phyloP scores from a whole-genome alignment of 1,284 basidiomycete species.

The Entoloma clypeatum region DNA sequence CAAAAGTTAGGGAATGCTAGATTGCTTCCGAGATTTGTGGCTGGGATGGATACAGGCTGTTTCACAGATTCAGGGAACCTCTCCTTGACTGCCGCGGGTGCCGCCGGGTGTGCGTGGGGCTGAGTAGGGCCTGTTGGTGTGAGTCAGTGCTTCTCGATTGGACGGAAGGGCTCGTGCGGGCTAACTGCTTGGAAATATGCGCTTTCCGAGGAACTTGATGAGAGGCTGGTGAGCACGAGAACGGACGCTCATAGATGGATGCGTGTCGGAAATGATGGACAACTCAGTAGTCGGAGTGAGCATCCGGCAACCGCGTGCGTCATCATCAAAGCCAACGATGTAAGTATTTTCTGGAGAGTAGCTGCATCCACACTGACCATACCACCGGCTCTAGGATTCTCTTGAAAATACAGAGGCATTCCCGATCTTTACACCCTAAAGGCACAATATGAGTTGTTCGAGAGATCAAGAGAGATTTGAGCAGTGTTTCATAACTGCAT shows the following conservation, averaged over 20 bases:
- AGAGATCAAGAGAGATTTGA: too few relatives aligned
- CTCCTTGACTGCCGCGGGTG: conserved; percentile 66
- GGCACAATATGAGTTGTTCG: too few relatives aligned
- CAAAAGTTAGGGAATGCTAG: conserved; percentile 61
- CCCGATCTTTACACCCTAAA: too few relatives aligned
- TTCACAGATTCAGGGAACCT: conserved; percentile 57
- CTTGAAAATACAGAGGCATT: too few relatives aligned
- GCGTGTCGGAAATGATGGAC: conserved; percentile 34
- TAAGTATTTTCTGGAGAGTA: too few relatives aligned
- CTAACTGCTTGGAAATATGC: conserved; percentile 57
- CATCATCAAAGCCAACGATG: too few relatives aligned
- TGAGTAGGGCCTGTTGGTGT: conserved; percentile 47
- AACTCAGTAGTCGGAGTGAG: not conserved
- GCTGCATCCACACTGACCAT: too few relatives aligned
- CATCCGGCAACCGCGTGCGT: not conserved
- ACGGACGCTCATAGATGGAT: conserved; percentile 43
- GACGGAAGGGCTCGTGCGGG: not conserved
- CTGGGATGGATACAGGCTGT: conserved; percentile 36
- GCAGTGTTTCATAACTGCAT: too few relatives aligned
- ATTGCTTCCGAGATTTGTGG: conserved; percentile 19
- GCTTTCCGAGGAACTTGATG: conserved; percentile 78
- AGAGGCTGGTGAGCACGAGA: conserved; percentile 55
- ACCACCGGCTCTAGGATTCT: too few relatives aligned
- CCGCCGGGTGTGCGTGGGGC: conserved; percentile 72
- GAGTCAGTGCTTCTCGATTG: conserved; percentile 3